Evolutionary conservation across 192 early-diverging fungal genomes (phyloP).

Genomic region (Coemansia sp.): DNA sequence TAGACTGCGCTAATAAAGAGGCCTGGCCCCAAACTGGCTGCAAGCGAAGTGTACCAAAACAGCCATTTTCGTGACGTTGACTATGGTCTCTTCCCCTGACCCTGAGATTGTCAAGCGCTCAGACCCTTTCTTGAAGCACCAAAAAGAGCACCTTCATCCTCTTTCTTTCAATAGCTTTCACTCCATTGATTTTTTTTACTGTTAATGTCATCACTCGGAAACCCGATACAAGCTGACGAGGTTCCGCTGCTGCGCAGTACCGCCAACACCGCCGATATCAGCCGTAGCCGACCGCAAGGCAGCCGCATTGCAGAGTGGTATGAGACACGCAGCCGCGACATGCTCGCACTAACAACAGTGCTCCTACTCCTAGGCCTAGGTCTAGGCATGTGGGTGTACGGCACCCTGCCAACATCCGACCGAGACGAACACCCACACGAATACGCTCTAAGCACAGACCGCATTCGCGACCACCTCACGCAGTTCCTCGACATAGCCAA

Average conservation of each 20-base stretch:
- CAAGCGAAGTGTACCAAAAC: not conserved
- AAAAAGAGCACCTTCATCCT: no score
- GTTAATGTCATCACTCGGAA: not conserved
- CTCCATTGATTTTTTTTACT: not conserved
- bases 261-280: slow-evolving; percentile 1
- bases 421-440: slow-evolving; percentile 41
- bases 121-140: no score
- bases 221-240: not conserved
- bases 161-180: not conserved
- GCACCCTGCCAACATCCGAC: slow-evolving; percentile 48
- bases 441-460: slow-evolving; percentile 37
- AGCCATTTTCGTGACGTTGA: no score
- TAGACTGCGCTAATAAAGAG: not conserved
- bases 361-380: slow-evolving; percentile 35
- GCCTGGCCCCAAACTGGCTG: not conserved
- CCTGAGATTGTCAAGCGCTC: no score
- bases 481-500: slow-evolving; percentile 38
- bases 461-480: slow-evolving; percentile 31
- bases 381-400: slow-evolving; percentile 47
- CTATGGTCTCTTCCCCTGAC: no score
- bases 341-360: slow-evolving; percentile 26
- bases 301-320: slow-evolving; percentile 21
- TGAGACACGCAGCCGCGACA: slow-evolving; percentile 28
- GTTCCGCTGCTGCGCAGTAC: not conserved
- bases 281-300: not conserved